Evolutionary conservation across 208 protist genomes (phyloP).

Genomic region (Blechomonas ayalai): DNA sequence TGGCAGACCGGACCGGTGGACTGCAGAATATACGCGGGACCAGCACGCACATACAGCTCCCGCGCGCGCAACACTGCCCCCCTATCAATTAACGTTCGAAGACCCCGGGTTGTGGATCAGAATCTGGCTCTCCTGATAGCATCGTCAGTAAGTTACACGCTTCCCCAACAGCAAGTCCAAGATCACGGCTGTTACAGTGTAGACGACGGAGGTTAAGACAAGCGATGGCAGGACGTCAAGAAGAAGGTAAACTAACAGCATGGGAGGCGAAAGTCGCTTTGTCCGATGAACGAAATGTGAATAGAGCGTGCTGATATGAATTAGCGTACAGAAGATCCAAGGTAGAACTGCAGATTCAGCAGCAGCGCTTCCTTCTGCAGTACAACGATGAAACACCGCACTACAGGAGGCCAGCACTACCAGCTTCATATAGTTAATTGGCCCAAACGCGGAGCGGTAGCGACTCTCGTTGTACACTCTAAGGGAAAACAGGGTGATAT

Average conservation of each 20-base stretch:
- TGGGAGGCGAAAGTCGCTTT: constrained; percentile 17
- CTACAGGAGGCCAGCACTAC: constrained; percentile 12
- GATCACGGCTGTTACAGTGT: constrained; percentile 19
- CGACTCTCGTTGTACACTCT: constrained; percentile 36
- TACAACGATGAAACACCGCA: constrained; percentile 31
- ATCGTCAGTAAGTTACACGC: not conserved
- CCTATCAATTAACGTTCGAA: too few species aligned
- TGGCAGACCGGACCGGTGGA: too few species aligned
- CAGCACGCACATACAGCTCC: too few species aligned
- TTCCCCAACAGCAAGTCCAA: constrained; percentile 1
- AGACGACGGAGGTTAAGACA: constrained; percentile 25
- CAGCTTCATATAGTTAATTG: constrained; percentile 20
- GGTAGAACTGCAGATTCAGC: constrained; percentile 25
- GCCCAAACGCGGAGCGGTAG: constrained; percentile 28
- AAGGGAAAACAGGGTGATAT: constrained; percentile 23
- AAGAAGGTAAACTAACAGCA: constrained; percentile 49
- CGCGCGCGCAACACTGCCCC: too few species aligned
- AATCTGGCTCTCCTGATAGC: too few species aligned
- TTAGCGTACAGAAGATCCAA: constrained; percentile 24
- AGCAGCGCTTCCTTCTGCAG: constrained; percentile 21
- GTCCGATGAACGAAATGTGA: constrained; percentile 14
- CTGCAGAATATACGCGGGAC: too few species aligned
- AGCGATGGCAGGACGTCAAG: constrained; percentile 62
- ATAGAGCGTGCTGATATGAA: constrained; percentile 33
- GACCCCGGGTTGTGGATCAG: too few species aligned